Evolutionary conservation across 371 early-diverging fungal genomes (phyloP).

Genomic region (Actinomortierella ambigua): DNA sequence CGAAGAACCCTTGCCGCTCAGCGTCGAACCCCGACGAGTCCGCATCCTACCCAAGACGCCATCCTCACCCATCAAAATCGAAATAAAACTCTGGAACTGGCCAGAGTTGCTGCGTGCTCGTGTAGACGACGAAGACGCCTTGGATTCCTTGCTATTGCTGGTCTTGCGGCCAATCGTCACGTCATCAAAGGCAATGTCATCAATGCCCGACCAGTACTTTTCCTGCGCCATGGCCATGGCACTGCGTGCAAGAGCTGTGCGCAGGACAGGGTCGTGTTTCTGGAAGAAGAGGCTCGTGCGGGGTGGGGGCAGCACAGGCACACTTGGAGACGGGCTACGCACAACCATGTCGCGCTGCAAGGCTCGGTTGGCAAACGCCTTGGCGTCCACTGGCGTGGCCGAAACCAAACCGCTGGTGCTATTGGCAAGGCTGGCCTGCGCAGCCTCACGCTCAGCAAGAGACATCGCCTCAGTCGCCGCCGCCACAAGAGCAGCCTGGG

Average conservation of each 20-base stretch:
- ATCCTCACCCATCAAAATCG: conserved; percentile 47
- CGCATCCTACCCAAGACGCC: conserved; percentile 38
- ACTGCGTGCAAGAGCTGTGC: conserved; percentile 38
- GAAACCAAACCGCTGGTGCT: too few relatives aligned
- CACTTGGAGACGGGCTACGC: conserved; percentile 35
- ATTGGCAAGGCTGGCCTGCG: conserved; percentile 5
- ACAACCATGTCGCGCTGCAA: conserved; percentile 14
- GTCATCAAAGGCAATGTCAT: conserved; percentile 45
- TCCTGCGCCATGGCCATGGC: conserved; percentile 42
- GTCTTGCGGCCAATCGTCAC: conserved; percentile 8
- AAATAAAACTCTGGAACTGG: conserved; percentile 25
- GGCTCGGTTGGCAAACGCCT: too few relatives aligned
- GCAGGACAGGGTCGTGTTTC: conserved; percentile 38
- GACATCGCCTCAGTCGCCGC: conserved; percentile 17
- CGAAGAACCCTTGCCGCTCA: conserved; percentile 9
- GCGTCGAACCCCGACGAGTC: conserved; percentile 23
- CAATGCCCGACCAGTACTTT: conserved; percentile 46
- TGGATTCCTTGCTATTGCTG: neutral
- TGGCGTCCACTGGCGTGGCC: too few relatives aligned
- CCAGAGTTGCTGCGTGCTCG: conserved; percentile 40
- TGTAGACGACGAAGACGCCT: conserved; percentile 8
- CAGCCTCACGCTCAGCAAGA: conserved; percentile 13
- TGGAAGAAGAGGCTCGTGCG: conserved; percentile 46
- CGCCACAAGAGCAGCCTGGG: conserved; percentile 24
- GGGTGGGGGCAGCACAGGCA: conserved; percentile 19